A percentile compares a stretch with the other conserved stretches of the same genome.
Evolutionary conservation across 2,329 filamentous ascomycete genomes (phyloP).

Genomic region (Didymella segeticola): DNA sequence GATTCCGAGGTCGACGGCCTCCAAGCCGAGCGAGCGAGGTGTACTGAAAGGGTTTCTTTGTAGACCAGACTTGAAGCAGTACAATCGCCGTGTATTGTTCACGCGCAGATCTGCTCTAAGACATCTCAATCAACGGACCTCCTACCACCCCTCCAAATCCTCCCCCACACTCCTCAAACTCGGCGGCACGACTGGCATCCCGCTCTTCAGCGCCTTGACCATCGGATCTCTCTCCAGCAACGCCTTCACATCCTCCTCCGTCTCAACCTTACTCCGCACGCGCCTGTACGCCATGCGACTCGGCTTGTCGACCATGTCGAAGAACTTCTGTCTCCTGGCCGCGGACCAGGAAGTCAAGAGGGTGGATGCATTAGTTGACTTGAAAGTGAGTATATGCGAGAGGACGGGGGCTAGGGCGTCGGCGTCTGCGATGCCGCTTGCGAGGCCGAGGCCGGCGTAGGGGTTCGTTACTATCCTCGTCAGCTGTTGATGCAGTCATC

Average conservation of each 20-base stretch:
- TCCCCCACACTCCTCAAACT: slow-evolving; percentile 34
- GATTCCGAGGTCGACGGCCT: slow-evolving; percentile 30
- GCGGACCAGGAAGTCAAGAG: slow-evolving; percentile 47
- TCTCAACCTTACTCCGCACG: slow-evolving; percentile 36
- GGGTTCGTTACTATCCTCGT: slow-evolving; percentile 42
- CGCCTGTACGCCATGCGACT: slow-evolving; percentile 37
- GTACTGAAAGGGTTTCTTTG: slow-evolving; percentile 13
- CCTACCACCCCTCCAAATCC: slow-evolving; percentile 39
- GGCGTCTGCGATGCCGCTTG: slow-evolving; percentile 45
- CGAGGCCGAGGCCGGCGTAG: slow-evolving; percentile 47
- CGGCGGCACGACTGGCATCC: slow-evolving; percentile 41
- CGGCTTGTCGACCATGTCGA: slow-evolving; percentile 44
- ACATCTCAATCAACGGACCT: too few relatives aligned
- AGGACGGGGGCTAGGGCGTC: slow-evolving; percentile 40
- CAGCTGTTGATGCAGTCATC: background rate
- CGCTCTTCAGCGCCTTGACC: slow-evolving; percentile 38
- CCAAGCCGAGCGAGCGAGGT: slow-evolving; percentile 20
- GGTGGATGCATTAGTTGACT: slow-evolving; percentile 23
- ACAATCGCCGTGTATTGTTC: too few relatives aligned
- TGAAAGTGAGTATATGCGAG: slow-evolving; percentile 27
- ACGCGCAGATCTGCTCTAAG: background rate
- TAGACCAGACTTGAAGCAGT: background rate
- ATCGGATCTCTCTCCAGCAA: slow-evolving; percentile 37
- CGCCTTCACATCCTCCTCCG: slow-evolving; percentile 30
- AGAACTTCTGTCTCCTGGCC: slow-evolving; percentile 45